Evolutionary conservation across 106 monocot species (phyloP).

Genomic region (Dioscorea alata): DNA sequence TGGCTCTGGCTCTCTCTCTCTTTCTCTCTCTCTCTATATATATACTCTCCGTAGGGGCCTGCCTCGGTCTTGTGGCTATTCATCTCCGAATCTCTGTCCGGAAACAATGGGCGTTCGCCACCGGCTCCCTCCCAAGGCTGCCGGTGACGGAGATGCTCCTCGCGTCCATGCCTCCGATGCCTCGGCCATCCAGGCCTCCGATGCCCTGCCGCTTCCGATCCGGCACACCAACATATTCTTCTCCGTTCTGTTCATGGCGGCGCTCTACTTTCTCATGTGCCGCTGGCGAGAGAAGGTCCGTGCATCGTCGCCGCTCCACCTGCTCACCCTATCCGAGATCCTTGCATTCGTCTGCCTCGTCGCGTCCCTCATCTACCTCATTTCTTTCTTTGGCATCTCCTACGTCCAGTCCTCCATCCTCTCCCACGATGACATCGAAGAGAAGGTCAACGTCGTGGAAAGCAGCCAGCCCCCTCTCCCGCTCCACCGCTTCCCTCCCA

Average conservation of each 20-base stretch:
- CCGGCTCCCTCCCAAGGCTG: background rate
- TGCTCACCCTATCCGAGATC: conserved; percentile 50
- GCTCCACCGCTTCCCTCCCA: background rate
- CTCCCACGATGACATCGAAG: background rate
- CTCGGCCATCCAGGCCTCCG: conserved; percentile 61
- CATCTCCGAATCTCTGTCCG: no score
- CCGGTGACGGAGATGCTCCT: background rate
- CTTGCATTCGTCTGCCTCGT: conserved; percentile 48
- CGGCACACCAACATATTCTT: conserved; percentile 66
- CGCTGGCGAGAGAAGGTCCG: conserved; percentile 71
- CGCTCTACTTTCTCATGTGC: conserved; percentile 54
- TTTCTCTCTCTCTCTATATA: no score
- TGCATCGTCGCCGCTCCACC: conserved; percentile 44
- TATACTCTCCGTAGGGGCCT: no score
- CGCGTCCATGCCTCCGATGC: no score
- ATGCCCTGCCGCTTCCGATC: conserved; percentile 67
- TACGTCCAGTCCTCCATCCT: conserved; percentile 27
- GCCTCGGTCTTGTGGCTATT: no score
- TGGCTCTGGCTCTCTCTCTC: no score
- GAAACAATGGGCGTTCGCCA: background rate
- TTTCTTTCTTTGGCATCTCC: conserved; percentile 65
- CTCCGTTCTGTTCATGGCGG: conserved; percentile 46
- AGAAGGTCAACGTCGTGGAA: background rate
- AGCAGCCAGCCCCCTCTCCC: background rate
- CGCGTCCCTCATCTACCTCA: conserved; percentile 66